These are phyloP conservation scores for Nakazawaea ishiwadae DNA, from an alignment of 805 yeast species.

Conservation along the genomic window DNA sequence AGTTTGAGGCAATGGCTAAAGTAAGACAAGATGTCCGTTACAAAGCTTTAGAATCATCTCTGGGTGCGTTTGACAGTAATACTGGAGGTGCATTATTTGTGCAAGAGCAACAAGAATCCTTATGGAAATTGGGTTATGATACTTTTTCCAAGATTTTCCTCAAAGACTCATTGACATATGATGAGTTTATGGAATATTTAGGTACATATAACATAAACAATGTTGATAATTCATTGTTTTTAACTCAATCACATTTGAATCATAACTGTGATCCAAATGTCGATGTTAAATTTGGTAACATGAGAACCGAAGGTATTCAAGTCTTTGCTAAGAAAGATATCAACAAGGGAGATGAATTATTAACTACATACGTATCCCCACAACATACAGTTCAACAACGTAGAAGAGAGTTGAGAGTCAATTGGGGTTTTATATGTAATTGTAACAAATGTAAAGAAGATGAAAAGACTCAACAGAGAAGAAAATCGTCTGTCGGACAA, in stretches of 20 bases:
- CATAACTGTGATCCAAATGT: constrained; percentile 76
- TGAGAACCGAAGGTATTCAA: constrained; percentile 49
- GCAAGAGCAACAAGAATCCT: constrained; percentile 47
- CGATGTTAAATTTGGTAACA: constrained; percentile 38
- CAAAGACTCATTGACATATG: constrained; percentile 32
- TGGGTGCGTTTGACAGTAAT: constrained; percentile 46
- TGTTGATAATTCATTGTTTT: constrained; percentile 56
- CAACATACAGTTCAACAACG: constrained; percentile 56
- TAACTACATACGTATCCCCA: constrained; percentile 69
- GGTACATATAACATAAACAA: constrained; percentile 78
- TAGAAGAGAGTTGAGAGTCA: constrained; percentile 58
- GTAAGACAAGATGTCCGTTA: constrained; percentile 65
- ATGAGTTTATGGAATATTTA: constrained; percentile 53
- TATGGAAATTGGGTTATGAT: constrained; percentile 57
- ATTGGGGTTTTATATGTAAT: constrained; percentile 75
- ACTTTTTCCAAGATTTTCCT: constrained; percentile 46
- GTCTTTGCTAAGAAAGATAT: constrained; percentile 58
- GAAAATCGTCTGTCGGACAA: constrained; percentile 35
- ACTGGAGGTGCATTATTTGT: constrained; percentile 51
- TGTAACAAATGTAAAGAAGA: constrained; percentile 66
- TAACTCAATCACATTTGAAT: constrained; percentile 65
- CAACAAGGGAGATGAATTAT: constrained; percentile 59
- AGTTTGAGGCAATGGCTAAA: constrained; percentile 60
- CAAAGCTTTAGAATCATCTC: constrained; percentile 51
- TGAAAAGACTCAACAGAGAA: constrained; percentile 35